Evolutionary conservation across 768 basidiomycete genomes (phyloP).

Genomic region (Leccinum rimulosum): DNA sequence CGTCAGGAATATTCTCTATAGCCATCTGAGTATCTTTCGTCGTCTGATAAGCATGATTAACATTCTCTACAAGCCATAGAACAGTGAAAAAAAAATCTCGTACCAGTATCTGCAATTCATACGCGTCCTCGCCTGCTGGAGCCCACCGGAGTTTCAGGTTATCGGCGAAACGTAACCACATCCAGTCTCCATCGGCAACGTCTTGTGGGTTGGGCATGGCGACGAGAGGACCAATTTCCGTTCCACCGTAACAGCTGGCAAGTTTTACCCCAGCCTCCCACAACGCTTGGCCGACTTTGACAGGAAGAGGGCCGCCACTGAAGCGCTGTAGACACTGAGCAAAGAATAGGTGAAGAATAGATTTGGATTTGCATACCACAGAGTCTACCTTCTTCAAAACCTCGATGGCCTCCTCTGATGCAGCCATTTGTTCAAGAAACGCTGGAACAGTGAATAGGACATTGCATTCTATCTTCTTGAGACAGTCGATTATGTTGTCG

Average conservation of each 20-base stretch:
- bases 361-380: conserved; percentile 27
- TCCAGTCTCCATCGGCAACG: conserved; percentile 30
- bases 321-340: conserved; percentile 10
- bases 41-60: background rate
- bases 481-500: conserved; percentile 38
- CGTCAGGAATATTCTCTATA: conserved; percentile 38
- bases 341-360: too few species aligned
- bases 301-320: conserved; percentile 38
- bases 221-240: conserved; percentile 22
- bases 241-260: conserved; percentile 37
- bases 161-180: conserved; percentile 33
- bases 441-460: conserved; percentile 37
- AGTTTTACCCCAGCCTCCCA: conserved; percentile 34
- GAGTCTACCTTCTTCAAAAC: conserved; percentile 23
- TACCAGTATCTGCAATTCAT: conserved; percentile 41
- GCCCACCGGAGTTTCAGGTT: conserved; percentile 26
- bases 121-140: conserved; percentile 34
- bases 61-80: background rate
- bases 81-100: background rate
- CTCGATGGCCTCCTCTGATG: conserved; percentile 22
- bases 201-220: conserved; percentile 4
- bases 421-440: conserved; percentile 38
- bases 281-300: conserved; percentile 34
- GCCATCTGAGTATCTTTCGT: conserved; percentile 5
- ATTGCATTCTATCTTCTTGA: conserved; percentile 27